These are phyloP conservation scores for Colletotrichum sp. DNA, from an alignment of 2,329 filamentous ascomycete species.

Conservation along the genomic window DNA sequence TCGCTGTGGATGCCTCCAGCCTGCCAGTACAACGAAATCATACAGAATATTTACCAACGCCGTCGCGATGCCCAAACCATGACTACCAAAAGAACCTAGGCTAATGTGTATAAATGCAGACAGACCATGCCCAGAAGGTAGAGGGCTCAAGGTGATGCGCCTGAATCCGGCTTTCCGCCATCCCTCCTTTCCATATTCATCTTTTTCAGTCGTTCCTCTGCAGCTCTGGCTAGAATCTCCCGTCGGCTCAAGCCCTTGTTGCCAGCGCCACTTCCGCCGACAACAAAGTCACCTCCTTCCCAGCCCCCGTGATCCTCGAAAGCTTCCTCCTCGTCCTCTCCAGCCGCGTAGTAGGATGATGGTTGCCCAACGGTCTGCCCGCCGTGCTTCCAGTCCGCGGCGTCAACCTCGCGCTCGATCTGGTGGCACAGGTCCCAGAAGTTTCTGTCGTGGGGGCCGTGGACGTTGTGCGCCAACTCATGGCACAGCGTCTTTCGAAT, in stretches of 20 bases:
- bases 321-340: slow-evolving; percentile 54
- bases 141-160: background rate
- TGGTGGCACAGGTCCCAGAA: slow-evolving; percentile 91
- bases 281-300: slow-evolving; percentile 79
- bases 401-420: slow-evolving; percentile 86
- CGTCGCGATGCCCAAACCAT: slow-evolving; percentile 6
- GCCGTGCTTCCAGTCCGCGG: slow-evolving; percentile 76
- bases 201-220: slow-evolving; percentile 68
- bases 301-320: slow-evolving; percentile 75
- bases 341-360: slow-evolving; percentile 62
- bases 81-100: background rate
- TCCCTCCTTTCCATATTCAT: slow-evolving; percentile 28
- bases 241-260: slow-evolving; percentile 64
- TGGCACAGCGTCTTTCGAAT: slow-evolving; percentile 94
- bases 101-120: background rate
- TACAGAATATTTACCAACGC: background rate
- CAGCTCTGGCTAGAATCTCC: slow-evolving; percentile 76
- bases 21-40: background rate
- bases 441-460: slow-evolving; percentile 78
- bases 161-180: slow-evolving; percentile 18
- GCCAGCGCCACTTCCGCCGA: slow-evolving; percentile 60
- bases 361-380: slow-evolving; percentile 71
- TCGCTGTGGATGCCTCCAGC: background rate
- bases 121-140: background rate
- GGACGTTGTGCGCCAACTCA: slow-evolving; percentile 92